Evolutionary conservation across 176 grass and related monocot genomes (phyloP).

Genomic region (Oryza officinalis): DNA sequence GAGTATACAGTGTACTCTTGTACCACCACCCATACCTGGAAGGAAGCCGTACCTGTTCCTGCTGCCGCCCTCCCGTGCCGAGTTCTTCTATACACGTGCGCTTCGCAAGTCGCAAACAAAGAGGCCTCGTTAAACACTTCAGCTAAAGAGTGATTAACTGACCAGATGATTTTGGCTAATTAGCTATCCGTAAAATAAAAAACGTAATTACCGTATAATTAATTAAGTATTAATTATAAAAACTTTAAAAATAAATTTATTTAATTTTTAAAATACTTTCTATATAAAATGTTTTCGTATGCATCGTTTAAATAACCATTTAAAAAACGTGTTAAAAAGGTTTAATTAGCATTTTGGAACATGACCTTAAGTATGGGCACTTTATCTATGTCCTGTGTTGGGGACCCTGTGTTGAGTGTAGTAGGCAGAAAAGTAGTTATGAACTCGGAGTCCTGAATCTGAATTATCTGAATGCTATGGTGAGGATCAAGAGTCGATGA

Average conservation of each 20-base stretch:
- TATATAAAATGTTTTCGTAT: no score
- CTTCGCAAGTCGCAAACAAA: neutral
- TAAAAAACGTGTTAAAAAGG: no score
- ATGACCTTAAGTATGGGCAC: neutral
- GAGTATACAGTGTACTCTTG: neutral
- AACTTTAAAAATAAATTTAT: no score
- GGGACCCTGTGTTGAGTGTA: no score
- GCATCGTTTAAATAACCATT: no score
- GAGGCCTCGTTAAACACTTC: neutral
- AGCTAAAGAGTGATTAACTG: neutral
- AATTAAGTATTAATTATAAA: no score
- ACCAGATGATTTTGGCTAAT: no score
- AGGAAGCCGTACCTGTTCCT: neutral
- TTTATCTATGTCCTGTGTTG: neutral
- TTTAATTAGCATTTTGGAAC: no score
- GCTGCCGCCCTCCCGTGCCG: neutral
- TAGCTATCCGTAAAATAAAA: no score
- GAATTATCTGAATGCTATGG: neutral
- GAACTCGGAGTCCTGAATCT: neutral
- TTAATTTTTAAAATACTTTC: no score
- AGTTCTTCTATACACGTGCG: neutral
- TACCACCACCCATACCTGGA: neutral
- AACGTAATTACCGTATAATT: no score
- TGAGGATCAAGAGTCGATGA: neutral
- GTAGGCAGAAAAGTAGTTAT: no score